Evolutionary conservation across 345 rosid species (phyloP), one percentile per base, ranked within the genome.

Genomic region (Acer campestre): DNA sequence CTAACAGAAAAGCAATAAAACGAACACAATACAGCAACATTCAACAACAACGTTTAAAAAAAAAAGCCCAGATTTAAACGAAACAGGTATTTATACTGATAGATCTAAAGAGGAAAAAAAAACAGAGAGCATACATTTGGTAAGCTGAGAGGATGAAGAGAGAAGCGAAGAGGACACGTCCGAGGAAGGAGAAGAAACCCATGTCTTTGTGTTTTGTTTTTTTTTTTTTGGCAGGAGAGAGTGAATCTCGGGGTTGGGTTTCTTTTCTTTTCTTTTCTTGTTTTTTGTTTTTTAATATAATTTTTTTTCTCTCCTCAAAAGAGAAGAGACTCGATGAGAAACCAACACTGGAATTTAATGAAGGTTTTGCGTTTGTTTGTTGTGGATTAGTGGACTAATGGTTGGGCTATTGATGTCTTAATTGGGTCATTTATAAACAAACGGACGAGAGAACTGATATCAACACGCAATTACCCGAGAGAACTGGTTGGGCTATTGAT

Each of bases 151-250:
- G 97, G 80, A 92, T 87, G 84, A 94, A 94, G 78, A 92, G 78
- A 70, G 97, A 92, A 78, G 98, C 92, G 79, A 94, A 92, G 76
- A 94, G 93, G 77, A 94, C 91, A 80, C 98, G 86, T 73, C 98
- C 98, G 66, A 89, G 92, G 68, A 94, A 94, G 49, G 97, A 94
- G 87, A 86, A 85, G 87, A 92, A 94, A 75, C 98, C 98, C 98
- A 94, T 94, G 25, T 66, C 76, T 80, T 44, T 17, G 38, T 14
- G 9, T 38, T 10, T 53, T 62, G 22, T 29, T 25, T 9, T 23
- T 29, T 25, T 9, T 23, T 61, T 1, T 58, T 76, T 62, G 77
- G 53, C 23, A 31, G 8, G 67, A 29, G 67, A 7, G 58, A 73
- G 68, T 42, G 55, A 61, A 23, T 23, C 67, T 42, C 76, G 68